phyloP scores from a whole-genome alignment of 2,329 filamentous ascomycete species.

The Stemphylium vesicarium region DNA sequence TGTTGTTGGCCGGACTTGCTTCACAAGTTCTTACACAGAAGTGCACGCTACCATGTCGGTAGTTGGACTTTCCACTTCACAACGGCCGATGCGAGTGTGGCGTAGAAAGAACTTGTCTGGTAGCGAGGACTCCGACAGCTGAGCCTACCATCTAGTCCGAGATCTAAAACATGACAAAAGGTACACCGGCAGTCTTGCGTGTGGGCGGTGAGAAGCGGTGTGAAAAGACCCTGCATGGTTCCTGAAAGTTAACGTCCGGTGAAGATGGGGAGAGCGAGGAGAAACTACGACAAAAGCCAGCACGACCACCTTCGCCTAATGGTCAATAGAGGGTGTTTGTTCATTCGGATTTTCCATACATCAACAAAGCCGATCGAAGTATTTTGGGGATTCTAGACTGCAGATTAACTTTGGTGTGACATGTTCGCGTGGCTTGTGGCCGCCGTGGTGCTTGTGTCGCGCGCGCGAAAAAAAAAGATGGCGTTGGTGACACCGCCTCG shows the following conservation, averaged over 20 bases:
- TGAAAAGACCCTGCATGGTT: conserved; percentile 1
- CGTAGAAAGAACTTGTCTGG: too few species aligned
- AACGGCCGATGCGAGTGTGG: too few species aligned
- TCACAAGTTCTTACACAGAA: too few species aligned
- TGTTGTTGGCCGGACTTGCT: too few species aligned
- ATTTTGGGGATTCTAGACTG: background rate
- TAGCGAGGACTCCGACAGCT: too few species aligned
- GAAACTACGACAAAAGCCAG: background rate
- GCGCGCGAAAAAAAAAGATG: background rate
- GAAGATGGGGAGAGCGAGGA: background rate
- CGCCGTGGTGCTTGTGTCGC: background rate
- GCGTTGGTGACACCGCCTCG: background rate
- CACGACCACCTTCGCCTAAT: background rate
- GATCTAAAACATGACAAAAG: too few species aligned
- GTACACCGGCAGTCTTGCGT: background rate
- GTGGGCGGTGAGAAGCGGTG: conserved; percentile 3
- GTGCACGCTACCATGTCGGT: too few species aligned
- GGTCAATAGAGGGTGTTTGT: background rate
- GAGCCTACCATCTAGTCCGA: too few species aligned
- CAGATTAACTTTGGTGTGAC: background rate
- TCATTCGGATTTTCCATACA: too few species aligned
- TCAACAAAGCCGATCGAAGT: background rate
- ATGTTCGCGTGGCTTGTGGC: background rate
- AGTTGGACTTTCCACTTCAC: too few species aligned
- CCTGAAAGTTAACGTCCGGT: conserved; percentile 6